Base-by-base conservation (phyloP, 208 protist genomes). In the Zelonia costaricensis region DNA sequence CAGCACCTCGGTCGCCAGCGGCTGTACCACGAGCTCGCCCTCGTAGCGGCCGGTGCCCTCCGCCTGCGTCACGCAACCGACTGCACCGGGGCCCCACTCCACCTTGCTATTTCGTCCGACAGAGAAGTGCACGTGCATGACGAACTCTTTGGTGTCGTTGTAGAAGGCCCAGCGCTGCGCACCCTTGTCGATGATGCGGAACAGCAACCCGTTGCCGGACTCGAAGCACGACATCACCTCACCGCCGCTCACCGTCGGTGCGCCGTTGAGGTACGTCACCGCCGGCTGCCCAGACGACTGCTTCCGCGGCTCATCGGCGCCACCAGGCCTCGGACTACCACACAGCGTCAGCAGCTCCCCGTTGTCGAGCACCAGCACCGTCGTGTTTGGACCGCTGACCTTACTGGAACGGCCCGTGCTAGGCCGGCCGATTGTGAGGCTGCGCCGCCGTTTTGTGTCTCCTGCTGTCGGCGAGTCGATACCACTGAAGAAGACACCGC, bases 161-260 rank as follows among this genome's bases (percentile, higher is more conserved):
- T 86, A 89, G 62, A 84, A 89, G 9, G 70, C 72, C 75, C 78
- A 88, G 39, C 47, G 52, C 13, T 69, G 36, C 31, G 47, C 40
- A 5, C 18, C 27, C 2, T 64, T 49, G 43, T 86, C 64, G 16
- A 91, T 69, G 18, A 91, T 46, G 45, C 80, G 84, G 54, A 88
- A 86, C 9, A 91, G 67, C 23, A 88, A 47, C 15, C 84, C 81
- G 53, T 76, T 79, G 4, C 31, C 52, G 13, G 56, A 51, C 51
- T 63, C 38, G 40, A 65, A 76, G 45, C 70, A 76, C 33, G 51
- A 33, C 23, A 40, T 58, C 7, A 58, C 57, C n/a, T 62, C 59
- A 48, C 67, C 54, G 30, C 62, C 68, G 27, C 30, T 46, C 15
- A 79, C 27, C 15, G 27, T 40, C 25, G 73, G 73, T 3, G 15